Conservation (phyloP, 495 filamentous ascomycete genomes). For the Penicillium diatomitis region DNA sequence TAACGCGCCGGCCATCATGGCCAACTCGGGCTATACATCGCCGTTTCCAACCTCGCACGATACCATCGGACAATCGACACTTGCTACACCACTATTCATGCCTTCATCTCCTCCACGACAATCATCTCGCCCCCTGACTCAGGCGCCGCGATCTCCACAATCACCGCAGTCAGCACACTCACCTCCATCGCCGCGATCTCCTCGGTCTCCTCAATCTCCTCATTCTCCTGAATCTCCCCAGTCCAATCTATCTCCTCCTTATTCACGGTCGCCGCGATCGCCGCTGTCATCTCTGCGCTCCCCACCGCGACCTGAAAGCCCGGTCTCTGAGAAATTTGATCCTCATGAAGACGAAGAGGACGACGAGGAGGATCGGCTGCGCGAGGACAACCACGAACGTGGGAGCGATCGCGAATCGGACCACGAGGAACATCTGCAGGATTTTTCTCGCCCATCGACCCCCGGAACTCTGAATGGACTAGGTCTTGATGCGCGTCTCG, state of each 20-base stretch:
- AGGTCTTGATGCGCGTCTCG: slow-evolving; percentile 36
- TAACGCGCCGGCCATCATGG: slow-evolving; percentile 23
- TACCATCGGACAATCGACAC: slow-evolving; percentile 36
- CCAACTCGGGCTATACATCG: slow-evolving; percentile 29
- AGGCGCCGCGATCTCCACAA: slow-evolving; percentile 12
- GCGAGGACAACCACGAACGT: slow-evolving; percentile 2
- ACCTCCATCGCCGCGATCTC: background rate
- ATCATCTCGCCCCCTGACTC: slow-evolving; percentile 4
- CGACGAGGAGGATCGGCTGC: background rate
- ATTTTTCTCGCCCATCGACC: slow-evolving; percentile 14
- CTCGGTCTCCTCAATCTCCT: slow-evolving; percentile 20
- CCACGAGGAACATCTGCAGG: slow-evolving; percentile 11
- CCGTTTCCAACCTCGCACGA: slow-evolving; percentile 38
- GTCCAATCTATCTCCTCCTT: slow-evolving; percentile 2
- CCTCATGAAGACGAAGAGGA: slow-evolving; percentile 3
- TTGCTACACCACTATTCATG: slow-evolving; percentile 33
- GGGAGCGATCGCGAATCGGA: slow-evolving; percentile 3
- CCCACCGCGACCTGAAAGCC: slow-evolving; percentile 18
- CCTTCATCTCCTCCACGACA: slow-evolving; percentile 26
- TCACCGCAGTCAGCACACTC: background rate
- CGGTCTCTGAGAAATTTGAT: slow-evolving; percentile 11
- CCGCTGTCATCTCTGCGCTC: background rate
- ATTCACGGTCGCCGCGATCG: slow-evolving; percentile 6
- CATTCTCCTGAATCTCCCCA: slow-evolving; percentile 13
- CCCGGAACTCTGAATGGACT: slow-evolving; percentile 18